Percentiles rank a stretch among this genome's conserved stretches.
Evolutionary conservation across 2,329 filamentous ascomycete species (phyloP).

Genomic region (Coniosporium tulheliwenetii): DNA sequence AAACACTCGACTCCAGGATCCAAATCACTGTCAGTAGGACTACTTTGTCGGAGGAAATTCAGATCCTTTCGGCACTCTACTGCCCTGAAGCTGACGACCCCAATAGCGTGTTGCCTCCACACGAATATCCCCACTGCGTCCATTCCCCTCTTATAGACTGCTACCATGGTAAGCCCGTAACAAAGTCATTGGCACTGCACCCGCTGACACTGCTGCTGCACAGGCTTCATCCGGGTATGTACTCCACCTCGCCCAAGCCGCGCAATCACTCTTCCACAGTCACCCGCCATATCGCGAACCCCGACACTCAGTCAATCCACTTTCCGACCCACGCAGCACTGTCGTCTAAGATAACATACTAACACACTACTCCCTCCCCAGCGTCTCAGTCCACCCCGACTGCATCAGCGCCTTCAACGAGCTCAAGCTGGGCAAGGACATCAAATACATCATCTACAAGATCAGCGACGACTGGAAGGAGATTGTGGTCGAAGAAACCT

Average conservation of each 20-base stretch:
- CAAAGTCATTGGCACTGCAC: not conserved
- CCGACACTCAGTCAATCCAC: not conserved
- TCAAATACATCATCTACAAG: conserved; percentile 79
- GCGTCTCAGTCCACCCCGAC: conserved; percentile 56
- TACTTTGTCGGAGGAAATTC: no score
- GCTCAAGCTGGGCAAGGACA: conserved; percentile 64
- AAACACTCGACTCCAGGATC: no score
- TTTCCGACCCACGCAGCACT: not conserved
- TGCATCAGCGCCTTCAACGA: conserved; percentile 61
- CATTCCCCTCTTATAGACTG: no score
- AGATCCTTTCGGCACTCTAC: no score
- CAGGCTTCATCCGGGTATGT: conserved; percentile 30
- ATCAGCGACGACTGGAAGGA: conserved; percentile 69
- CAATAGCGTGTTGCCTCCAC: no score
- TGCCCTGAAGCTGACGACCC: no score
- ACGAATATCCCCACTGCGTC: no score
- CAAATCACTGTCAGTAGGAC: no score
- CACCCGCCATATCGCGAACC: conserved; percentile 2
- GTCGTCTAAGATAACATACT: not conserved
- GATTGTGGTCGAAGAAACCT: conserved; percentile 66
- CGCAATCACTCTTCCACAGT: conserved; percentile 2
- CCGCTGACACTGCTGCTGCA: not conserved
- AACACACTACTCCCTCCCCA: conserved; percentile 22
- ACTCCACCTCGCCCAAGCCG: conserved; percentile 3
- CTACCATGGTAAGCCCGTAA: not conserved